Evolutionary conservation across 805 yeast species (phyloP), one percentile per base, ranked within the genome.

Genomic region (Blastobotrys attinorum): DNA sequence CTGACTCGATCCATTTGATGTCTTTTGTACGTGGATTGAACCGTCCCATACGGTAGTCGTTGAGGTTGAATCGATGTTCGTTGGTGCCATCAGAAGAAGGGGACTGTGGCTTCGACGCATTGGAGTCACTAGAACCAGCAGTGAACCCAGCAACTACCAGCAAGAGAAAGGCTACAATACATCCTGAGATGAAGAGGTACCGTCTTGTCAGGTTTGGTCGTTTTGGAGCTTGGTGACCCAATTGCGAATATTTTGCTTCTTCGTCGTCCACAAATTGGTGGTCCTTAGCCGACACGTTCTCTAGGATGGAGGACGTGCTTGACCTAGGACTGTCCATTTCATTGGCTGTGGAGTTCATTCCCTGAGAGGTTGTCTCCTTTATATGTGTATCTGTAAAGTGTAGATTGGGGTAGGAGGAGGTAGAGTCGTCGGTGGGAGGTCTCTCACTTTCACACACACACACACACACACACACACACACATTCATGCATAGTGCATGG

Each of bases 1-100:
- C 76, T 17, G 66, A 65, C 15, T 59, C 55, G 37, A 85, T 75
- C 95, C 95, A 86, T 59, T 83, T 90, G 25, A 86, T 67, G 6
- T 72, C 60, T 48, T 75, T 73, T 40, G 55, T 61, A 13, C 65
- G 61, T 0, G 92, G 81, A 0, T 57, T 48, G 52, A 83, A 83
- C 2, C 73, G 68, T 1, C 77, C 77, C 40, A 75, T 73, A 50
- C 90, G 70, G 2, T 70, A 64, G 33, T 67, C 64, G 1, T 65
- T 63, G 41, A 77, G 71, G 0, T 68, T 57, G 6, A 74, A 57
- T 8, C 29, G 10, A 25, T 25, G 29, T 8, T 11, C 29, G 11
- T 25, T 25, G 11, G 10, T 11, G 7, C 11, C 10, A 8, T 25
- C 29, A 8, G 7, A 8, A 7, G 11, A 25, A 7, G 29, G 29